Percentiles rank a stretch among this genome's conserved stretches.
These are phyloP conservation scores for Zoysia matrella DNA, from an alignment of 202 grass and related monocot species.

Conservation along the genomic window DNA sequence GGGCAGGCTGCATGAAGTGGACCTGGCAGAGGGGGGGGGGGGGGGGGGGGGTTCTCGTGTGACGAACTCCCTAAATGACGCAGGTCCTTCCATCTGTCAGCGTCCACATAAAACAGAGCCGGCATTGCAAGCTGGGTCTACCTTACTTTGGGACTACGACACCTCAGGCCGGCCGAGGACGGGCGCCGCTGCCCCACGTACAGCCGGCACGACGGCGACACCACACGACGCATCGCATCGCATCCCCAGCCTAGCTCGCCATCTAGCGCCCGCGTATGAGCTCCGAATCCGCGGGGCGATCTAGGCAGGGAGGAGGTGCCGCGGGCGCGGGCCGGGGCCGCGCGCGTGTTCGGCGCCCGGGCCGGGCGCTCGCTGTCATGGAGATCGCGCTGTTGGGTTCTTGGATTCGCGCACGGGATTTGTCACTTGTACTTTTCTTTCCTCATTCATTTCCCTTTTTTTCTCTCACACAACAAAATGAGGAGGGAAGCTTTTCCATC, in stretches of 20 bases:
- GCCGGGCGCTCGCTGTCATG: conserved; percentile 33
- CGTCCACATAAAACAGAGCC: conserved; percentile 9
- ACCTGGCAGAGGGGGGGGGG: too few relatives aligned
- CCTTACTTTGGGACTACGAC: conserved; percentile 34
- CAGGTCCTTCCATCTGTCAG: conserved; percentile 21
- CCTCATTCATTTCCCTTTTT: neutral
- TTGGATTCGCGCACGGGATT: conserved; percentile 46
- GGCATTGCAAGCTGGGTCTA: neutral
- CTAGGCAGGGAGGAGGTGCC: neutral
- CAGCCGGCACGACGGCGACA: conserved; percentile 42
- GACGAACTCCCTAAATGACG: neutral
- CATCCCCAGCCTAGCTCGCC: neutral
- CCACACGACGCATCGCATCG: conserved; percentile 22
- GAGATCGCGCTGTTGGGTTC: conserved; percentile 34
- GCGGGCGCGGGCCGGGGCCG: neutral
- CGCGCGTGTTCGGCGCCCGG: conserved; percentile 39
- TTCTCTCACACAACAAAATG: neutral
- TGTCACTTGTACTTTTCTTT: neutral
- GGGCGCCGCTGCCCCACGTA: conserved; percentile 39
- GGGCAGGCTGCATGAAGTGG: too few relatives aligned
- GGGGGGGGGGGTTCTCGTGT: too few relatives aligned
- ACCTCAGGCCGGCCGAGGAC: neutral
- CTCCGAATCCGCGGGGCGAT: conserved; percentile 6
- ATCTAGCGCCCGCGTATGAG: neutral
- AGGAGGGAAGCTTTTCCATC: neutral